Evolutionary conservation across 2,329 filamentous ascomycete genomes (phyloP).

Genomic region (Emericellopsis cladophorae): DNA sequence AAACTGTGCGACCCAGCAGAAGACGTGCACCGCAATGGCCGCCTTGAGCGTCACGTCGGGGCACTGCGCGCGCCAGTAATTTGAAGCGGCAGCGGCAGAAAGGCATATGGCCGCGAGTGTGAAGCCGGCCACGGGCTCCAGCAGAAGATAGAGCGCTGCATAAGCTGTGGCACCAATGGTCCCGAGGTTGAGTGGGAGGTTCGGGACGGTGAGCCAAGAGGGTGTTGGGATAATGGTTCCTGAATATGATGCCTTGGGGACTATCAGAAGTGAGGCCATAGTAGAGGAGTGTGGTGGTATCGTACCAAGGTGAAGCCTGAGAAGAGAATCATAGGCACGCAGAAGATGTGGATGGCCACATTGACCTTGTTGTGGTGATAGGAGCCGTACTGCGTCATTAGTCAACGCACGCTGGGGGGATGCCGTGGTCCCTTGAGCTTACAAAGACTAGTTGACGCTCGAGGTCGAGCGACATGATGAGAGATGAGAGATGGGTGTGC

Average conservation of each 20-base stretch:
- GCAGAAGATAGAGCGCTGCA: slow-evolving; percentile 70
- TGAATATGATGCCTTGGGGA: slow-evolving; percentile 46
- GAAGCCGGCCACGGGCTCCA: slow-evolving; percentile 86
- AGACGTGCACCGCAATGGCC: slow-evolving; percentile 56
- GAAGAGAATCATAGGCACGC: slow-evolving; percentile 64
- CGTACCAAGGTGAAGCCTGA: slow-evolving; percentile 61
- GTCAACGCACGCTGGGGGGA: not conserved
- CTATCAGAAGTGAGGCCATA: not conserved
- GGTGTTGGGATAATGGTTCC: slow-evolving; percentile 53
- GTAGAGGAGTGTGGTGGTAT: slow-evolving; percentile 4
- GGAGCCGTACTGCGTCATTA: slow-evolving; percentile 56
- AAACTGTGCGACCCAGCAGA: slow-evolving; percentile 82
- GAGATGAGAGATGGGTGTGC: slow-evolving; percentile 6
- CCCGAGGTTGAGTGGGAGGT: slow-evolving; percentile 53
- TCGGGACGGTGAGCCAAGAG: slow-evolving; percentile 52
- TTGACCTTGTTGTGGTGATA: slow-evolving; percentile 74
- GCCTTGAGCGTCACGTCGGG: slow-evolving; percentile 34
- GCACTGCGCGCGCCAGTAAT: slow-evolving; percentile 55
- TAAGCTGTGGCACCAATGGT: slow-evolving; percentile 57
- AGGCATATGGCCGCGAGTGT: slow-evolving; percentile 66
- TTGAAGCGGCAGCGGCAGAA: slow-evolving; percentile 59
- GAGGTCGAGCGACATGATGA: slow-evolving; percentile 56
- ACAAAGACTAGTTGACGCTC: slow-evolving; percentile 77
- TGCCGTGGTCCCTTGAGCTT: slow-evolving; percentile 20
- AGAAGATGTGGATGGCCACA: slow-evolving; percentile 65